Evolutionary conservation across 1,139 yeast species (phyloP), one percentile per base, ranked within the genome.

Genomic region (Suhomyces maxii): DNA sequence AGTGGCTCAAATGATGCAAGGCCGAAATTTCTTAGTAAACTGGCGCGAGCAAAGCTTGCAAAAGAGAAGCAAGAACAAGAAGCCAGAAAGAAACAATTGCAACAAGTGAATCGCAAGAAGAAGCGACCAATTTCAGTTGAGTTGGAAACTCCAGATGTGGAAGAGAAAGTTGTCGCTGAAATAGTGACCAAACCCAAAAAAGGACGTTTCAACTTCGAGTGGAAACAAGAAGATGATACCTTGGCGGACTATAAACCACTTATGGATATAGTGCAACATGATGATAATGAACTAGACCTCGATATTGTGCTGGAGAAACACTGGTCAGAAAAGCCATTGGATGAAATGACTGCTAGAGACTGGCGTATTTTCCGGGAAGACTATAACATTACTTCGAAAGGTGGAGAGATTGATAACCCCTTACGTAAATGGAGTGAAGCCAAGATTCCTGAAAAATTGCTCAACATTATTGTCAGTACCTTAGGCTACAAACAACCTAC

Each of bases 331-430:
- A 93, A 93, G 59, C 61, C 77, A 0, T 62, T 84, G 2, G 65
- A 65, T 0, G 76, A 80, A 39, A 90, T 93, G 99, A 79, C 80
- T 0, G 69, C 76, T 0, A 73, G 97, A 50, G 99, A 93, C 62
- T 93, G 98, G 98, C 75, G 97, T 50, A 86, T 89, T 40, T 73
- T 91, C 61, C 80, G 79, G 53, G 96, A 89, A 58, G 97, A 91
- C 56, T 88, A 71, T 61, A 79, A 77, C 51, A 89, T 91, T 26
- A 69, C 75, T 2, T 73, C 82, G 1, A 82, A 77, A 53, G 91
- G 91, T 3, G 72, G 71, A 8, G 58, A 50, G 51, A 74, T 55
- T 1, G 76, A 77, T 1, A 68, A 79, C 42, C 97, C 97, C 0
- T 60, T 93, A 42, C 68, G 97, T 45, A 63, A 65, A 5, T 93